Percentiles rank a stretch among this genome's conserved stretches.
Conservation (phyloP, 345 rosid genomes). For the Combretum micranthum region DNA sequence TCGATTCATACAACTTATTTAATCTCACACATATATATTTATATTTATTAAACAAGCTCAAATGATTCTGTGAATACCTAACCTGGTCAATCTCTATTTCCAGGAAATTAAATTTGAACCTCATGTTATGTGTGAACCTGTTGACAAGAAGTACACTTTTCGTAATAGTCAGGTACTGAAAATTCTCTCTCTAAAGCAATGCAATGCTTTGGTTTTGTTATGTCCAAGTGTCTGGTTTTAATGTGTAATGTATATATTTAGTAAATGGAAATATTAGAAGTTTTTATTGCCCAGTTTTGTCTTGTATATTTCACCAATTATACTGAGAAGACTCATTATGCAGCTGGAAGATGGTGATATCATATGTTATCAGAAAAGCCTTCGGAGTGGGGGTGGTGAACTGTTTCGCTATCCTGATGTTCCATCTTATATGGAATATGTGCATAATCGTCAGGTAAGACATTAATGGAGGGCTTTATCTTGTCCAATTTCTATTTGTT, state of each 20-base stretch:
- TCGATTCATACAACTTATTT: constrained; percentile 8
- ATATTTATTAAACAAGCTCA: no score
- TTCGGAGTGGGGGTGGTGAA: constrained; percentile 38
- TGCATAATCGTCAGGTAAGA: constrained; percentile 81
- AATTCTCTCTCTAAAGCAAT: constrained; percentile 2
- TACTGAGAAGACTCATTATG: not conserved
- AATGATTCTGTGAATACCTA: no score
- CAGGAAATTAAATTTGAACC: constrained; percentile 98
- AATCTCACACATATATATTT: not conserved
- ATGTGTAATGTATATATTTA: not conserved
- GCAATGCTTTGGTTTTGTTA: not conserved
- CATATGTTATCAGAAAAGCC: constrained; percentile 71
- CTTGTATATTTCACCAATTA: not conserved
- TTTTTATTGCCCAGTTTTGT: not conserved
- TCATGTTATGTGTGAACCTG: constrained; percentile 73
- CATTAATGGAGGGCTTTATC: constrained; percentile 1
- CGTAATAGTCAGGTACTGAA: constrained; percentile 58
- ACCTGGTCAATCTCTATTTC: constrained; percentile 7
- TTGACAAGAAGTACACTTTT: constrained; percentile 69
- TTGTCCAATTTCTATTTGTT: constrained; percentile 5
- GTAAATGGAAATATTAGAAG: not conserved
- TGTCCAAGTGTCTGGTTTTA: not conserved
- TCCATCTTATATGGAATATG: constrained; percentile 78
- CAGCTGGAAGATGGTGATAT: constrained; percentile 98
- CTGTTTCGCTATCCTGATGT: constrained; percentile 67